Conservation (phyloP, 306 rosid species). For the Purshia tridentata region DNA sequence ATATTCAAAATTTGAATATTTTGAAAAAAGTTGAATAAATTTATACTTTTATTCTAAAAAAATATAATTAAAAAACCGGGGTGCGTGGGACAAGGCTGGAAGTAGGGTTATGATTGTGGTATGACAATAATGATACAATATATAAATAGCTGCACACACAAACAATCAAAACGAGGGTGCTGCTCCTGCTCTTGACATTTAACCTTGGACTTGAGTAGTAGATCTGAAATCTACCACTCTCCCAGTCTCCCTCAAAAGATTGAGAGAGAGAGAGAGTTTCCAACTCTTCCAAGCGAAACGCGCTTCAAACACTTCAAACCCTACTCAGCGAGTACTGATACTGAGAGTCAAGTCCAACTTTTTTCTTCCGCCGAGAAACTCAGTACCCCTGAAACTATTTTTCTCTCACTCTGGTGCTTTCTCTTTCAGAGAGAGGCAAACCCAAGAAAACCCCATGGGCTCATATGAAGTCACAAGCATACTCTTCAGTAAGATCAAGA, state of each 20-base stretch:
- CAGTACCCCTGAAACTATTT: background rate
- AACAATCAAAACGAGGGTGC: background rate
- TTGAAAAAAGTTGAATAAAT: constrained; percentile 6
- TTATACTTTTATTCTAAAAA: background rate
- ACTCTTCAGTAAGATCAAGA: constrained; percentile 54
- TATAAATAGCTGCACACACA: background rate
- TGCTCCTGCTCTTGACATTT: constrained; percentile 28
- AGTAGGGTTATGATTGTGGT: constrained; percentile 12
- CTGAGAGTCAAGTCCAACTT: no score
- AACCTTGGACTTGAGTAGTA: constrained; percentile 22
- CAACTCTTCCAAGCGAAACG: constrained; percentile 10
- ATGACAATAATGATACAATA: constrained; percentile 5
- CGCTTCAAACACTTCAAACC: constrained; percentile 8
- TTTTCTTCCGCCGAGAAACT: no score
- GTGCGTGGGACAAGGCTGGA: constrained; percentile 5
- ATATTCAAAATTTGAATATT: constrained; percentile 7
- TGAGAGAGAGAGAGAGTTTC: constrained; percentile 42
- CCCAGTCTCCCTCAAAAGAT: constrained; percentile 32
- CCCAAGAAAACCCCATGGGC: constrained; percentile 39
- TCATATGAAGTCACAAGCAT: constrained; percentile 62
- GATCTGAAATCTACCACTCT: constrained; percentile 56
- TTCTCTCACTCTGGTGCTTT: background rate
- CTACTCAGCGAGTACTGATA: background rate
- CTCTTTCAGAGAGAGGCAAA: constrained; percentile 11
- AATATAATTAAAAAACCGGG: background rate